Percentiles rank a stretch among this genome's conserved stretches.
Evolutionary conservation across 257 asterid genomes (phyloP).

Genomic region (Catharanthus roseus): DNA sequence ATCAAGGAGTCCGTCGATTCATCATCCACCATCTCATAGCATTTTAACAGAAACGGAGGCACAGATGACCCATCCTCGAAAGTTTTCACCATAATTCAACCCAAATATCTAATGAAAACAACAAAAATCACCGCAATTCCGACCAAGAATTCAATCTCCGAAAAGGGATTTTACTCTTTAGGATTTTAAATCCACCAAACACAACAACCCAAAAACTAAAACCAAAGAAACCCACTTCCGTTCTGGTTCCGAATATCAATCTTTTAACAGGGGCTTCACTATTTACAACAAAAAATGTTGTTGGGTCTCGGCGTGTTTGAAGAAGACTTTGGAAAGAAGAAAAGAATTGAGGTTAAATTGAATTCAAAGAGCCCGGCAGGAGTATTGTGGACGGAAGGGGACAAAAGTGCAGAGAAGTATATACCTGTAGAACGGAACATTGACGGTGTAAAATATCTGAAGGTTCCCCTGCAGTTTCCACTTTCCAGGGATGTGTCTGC

Average conservation of each 20-base stretch:
- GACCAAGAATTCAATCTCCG: neutral
- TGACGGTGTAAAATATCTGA: neutral
- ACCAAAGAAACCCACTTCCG: neutral
- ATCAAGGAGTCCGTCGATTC: constrained; percentile 74
- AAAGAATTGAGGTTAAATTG: neutral
- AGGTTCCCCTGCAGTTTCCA: neutral
- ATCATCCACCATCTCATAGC: constrained; percentile 84
- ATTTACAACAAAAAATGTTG: neutral
- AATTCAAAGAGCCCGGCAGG: neutral
- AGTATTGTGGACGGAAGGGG: neutral
- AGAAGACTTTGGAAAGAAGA: neutral
- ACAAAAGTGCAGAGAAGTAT: neutral
- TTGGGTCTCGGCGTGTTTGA: neutral
- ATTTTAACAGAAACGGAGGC: constrained; percentile 80
- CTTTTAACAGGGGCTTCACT: neutral
- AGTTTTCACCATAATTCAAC: constrained; percentile 66
- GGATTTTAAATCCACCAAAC: no score
- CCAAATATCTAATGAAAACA: no score
- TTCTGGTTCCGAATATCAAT: neutral
- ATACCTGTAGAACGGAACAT: neutral
- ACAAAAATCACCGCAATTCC: neutral
- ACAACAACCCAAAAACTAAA: neutral
- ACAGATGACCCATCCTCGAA: constrained; percentile 64
- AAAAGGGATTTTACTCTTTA: no score
- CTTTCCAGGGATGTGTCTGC: neutral